phyloP scores from a whole-genome alignment of 2,329 filamentous ascomycete genomes.

The Colletotrichum sp. region DNA sequence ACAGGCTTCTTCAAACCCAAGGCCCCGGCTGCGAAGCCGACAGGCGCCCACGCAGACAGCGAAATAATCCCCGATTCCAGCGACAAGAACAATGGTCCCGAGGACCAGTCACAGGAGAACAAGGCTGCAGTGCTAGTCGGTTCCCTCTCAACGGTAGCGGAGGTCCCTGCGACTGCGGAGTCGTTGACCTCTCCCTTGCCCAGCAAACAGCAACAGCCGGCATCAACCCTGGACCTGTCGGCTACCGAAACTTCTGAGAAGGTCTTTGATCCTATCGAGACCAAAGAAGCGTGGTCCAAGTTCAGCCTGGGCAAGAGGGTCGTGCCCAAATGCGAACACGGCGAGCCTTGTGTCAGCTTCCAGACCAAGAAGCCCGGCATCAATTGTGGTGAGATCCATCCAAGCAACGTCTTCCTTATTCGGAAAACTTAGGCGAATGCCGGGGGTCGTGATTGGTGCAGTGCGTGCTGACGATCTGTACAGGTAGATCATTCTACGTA shows the following conservation, averaged over 20 bases:
- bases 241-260: slow-evolving; percentile 33
- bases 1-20: slow-evolving; percentile 82
- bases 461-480: slow-evolving; percentile 21
- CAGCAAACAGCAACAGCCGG: background rate
- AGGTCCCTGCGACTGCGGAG: background rate
- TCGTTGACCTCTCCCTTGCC: background rate
- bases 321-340: slow-evolving; percentile 83
- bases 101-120: background rate
- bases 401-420: background rate
- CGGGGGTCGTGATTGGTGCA: background rate
- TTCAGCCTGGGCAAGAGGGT: slow-evolving; percentile 74
- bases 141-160: background rate
- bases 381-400: slow-evolving; percentile 67
- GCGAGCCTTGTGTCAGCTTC: slow-evolving; percentile 83
- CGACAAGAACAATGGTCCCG: background rate
- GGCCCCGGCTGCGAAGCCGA: background rate
- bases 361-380: slow-evolving; percentile 88
- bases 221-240: background rate
- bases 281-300: slow-evolving; percentile 85
- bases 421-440: background rate
- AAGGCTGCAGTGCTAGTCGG: background rate
- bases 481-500: slow-evolving; percentile 68
- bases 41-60: background rate
- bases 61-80: background rate
- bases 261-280: slow-evolving; percentile 71